Base-by-base conservation (phyloP, 1,284 basidiomycete genomes). In the Coniferiporia weirii region DNA sequence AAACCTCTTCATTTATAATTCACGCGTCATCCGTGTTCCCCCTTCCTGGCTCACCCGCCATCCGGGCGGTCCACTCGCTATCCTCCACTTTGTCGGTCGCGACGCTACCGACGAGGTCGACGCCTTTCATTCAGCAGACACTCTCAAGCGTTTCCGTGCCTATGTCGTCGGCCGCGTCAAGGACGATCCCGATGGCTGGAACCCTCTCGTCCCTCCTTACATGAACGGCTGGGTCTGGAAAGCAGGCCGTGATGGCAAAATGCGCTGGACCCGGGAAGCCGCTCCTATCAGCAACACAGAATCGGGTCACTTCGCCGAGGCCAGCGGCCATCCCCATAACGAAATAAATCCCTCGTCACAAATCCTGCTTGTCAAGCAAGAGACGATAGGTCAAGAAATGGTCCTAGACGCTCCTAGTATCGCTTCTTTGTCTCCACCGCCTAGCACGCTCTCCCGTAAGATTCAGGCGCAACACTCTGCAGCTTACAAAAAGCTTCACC, bases 51-150 rank as follows among this genome's bases (percentile, higher is more conserved):
- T 96, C 19, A 72, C 81, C 3, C 76, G 80, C 2, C 97, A 99
- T 70, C 96, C 96, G 0, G 97, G 96, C 47, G 95, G 96, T 56
- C 75, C 84, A 12, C 86, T 98, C 52, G 83, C 95, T 17, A 86
- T 99, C 62, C 84, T 97, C 32, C 97, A 99, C 75, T 98, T 96
- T 69, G 87, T 98, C 35, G 97, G 97, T 2, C 83, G 96, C 54
- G 95, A 99, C 70, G 96, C 95, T 0, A 85, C 89, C 2, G 92
- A 97, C 75, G 96, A 99, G 72, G 91, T 98, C 50, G 84, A 93
- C 64, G 96, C 93, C 10, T 98, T 94, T 74, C 96, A 99, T 71
- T 79, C 80, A 1, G 81, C 84, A 36, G 73, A 79, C 54, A 89
- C 93, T 46, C 75, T 85, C 56, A 74, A 76, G 22, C 76, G 81